Conservation (phyloP, 306 rosid species). For the Dryas alaskensis region DNA sequence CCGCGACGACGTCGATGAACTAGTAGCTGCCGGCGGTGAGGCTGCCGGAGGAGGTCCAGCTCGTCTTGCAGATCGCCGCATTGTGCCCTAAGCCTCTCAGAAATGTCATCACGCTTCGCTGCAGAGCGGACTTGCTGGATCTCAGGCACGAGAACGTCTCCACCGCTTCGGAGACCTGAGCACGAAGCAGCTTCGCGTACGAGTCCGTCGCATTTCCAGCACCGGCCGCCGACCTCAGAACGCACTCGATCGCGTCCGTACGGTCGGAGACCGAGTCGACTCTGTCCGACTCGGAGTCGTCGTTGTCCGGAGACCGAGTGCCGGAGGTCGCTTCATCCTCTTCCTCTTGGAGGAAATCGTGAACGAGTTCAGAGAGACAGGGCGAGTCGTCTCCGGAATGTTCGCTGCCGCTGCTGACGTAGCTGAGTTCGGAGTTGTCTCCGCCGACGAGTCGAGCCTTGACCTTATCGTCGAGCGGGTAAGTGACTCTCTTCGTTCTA, state of each 20-base stretch:
- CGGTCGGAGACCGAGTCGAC: conserved; percentile 40
- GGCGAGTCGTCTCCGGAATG: conserved; percentile 58
- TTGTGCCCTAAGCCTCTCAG: conserved; percentile 54
- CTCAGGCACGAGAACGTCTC: conserved; percentile 28
- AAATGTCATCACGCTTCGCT: conserved; percentile 56
- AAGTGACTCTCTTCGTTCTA: conserved; percentile 57
- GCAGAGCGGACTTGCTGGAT: conserved; percentile 22
- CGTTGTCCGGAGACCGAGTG: background rate
- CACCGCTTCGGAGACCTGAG: conserved; percentile 50
- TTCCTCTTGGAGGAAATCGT: conserved; percentile 44
- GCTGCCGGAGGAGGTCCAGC: conserved; percentile 53
- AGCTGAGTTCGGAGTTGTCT: conserved; percentile 32
- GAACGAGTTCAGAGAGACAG: conserved; percentile 68
- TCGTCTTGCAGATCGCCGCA: conserved; percentile 80
- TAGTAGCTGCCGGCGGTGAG: conserved; percentile 57
- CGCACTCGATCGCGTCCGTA: conserved; percentile 28
- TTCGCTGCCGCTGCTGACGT: conserved; percentile 72
- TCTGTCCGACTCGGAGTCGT: conserved; percentile 48
- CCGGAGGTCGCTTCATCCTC: background rate
- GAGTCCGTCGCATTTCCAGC: conserved; percentile 30
- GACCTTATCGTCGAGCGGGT: conserved; percentile 61
- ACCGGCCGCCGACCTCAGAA: background rate
- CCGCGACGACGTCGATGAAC: conserved; percentile 55
- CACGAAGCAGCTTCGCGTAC: conserved; percentile 30
- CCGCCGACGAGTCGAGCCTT: conserved; percentile 58